A percentile compares a stretch with the other conserved stretches of the same genome.
phyloP scores from a whole-genome alignment of 2,329 filamentous ascomycete species.

The Exutisphaerella laricina region DNA sequence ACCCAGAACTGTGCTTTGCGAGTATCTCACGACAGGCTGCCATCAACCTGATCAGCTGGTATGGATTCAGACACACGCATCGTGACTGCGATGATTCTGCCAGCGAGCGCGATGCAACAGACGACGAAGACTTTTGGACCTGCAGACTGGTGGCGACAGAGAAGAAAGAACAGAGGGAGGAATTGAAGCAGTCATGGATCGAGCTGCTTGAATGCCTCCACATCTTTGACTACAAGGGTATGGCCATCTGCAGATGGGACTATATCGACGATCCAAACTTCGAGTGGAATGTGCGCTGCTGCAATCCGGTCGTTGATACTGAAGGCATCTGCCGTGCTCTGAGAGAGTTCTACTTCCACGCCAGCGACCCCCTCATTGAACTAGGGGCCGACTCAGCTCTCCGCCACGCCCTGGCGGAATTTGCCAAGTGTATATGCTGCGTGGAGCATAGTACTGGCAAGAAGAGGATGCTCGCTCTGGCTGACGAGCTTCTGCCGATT shows the following conservation, averaged over 20 bases:
- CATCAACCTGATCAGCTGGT: conserved; percentile 1
- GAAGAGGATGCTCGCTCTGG: not conserved
- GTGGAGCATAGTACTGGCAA: not conserved
- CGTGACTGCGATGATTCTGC: not conserved
- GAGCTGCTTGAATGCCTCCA: not conserved
- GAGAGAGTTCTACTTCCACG: not conserved
- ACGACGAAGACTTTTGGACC: too few species aligned
- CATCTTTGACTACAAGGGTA: conserved; percentile 3
- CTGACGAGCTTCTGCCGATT: not conserved
- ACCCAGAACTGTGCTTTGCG: not conserved
- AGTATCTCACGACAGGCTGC: not conserved
- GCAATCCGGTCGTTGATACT: not conserved
- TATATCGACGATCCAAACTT: not conserved
- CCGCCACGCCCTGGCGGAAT: not conserved
- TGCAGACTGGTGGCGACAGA: too few species aligned
- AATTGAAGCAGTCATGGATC: conserved; percentile 1
- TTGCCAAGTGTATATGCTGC: not conserved
- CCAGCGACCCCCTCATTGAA: conserved; percentile 1
- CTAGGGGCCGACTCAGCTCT: not conserved
- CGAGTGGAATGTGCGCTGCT: not conserved
- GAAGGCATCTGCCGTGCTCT: not conserved
- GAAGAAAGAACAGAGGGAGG: not conserved
- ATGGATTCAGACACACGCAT: not conserved
- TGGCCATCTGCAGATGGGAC: not conserved
- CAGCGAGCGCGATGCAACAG: not conserved